These are phyloP conservation scores for Pestalotiopsis sp. DNA, from an alignment of 2,329 filamentous ascomycete genomes.

Conservation along the genomic window DNA sequence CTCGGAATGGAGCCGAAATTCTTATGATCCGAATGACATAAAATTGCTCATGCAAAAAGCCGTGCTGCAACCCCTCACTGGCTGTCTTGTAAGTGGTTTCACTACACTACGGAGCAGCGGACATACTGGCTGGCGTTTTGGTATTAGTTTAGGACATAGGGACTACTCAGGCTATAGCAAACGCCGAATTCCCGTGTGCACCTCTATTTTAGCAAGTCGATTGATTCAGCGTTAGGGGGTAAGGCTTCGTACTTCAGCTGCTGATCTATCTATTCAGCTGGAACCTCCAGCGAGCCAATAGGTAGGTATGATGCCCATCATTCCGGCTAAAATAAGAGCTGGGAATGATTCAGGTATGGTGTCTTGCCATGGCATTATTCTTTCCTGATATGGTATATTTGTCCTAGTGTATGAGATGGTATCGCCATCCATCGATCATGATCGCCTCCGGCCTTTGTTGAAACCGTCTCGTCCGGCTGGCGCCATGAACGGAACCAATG, in stretches of 20 bases:
- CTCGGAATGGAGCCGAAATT: neutral
- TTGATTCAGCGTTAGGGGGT: neutral
- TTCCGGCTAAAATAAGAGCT: neutral
- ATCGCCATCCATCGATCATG: neutral
- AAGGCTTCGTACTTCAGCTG: neutral
- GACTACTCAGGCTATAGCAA: neutral
- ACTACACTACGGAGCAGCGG: neutral
- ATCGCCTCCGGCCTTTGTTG: neutral
- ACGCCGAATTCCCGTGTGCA: neutral
- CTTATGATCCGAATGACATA: neutral
- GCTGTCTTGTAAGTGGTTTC: neutral
- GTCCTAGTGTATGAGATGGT: neutral
- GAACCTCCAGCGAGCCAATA: neutral
- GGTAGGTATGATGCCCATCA: neutral
- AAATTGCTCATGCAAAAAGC: neutral
- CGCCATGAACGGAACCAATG: neutral
- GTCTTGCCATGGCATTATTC: neutral
- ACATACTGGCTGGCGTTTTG: neutral
- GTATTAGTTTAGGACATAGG: neutral
- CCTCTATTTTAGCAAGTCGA: neutral
- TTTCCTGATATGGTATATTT: neutral
- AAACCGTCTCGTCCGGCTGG: neutral
- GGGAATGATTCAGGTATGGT: neutral
- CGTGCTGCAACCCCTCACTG: neutral
- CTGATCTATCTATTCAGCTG: neutral